These are phyloP conservation scores for Mallotus japonicus DNA, from an alignment of 441 rosid genomes.

Conservation along the genomic window DNA sequence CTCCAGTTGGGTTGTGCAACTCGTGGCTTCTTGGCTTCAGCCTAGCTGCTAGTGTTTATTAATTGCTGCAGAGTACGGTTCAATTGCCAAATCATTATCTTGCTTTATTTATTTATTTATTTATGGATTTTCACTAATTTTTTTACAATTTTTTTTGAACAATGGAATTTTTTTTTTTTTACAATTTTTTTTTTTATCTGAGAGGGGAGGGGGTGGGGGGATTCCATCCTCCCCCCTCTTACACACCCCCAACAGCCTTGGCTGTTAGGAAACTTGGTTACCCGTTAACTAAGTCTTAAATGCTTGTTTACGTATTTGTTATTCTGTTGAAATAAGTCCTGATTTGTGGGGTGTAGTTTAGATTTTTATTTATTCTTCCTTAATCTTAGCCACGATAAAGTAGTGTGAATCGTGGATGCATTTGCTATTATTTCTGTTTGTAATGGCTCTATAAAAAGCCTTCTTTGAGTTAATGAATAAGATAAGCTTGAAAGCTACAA, in stretches of 20 bases:
- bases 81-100: too few relatives aligned
- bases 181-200: too few relatives aligned
- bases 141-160: too few relatives aligned
- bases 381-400: not conserved
- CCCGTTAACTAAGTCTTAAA: not conserved
- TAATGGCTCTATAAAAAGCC: not conserved
- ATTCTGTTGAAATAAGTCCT: not conserved
- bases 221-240: too few relatives aligned
- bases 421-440: not conserved
- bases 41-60: too few relatives aligned
- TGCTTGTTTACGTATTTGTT: not conserved
- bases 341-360: not conserved
- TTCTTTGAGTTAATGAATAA: not conserved
- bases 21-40: not conserved
- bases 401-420: not conserved
- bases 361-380: not conserved
- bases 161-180: too few relatives aligned
- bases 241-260: too few relatives aligned
- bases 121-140: too few relatives aligned
- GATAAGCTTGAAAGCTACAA: not conserved
- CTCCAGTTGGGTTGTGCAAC: not conserved
- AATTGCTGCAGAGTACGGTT: too few relatives aligned
- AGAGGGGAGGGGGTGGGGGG: too few relatives aligned
- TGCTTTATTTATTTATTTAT: too few relatives aligned
- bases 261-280: not conserved